A percentile compares a stretch with the other conserved stretches of the same genome.
phyloP scores from a whole-genome alignment of 2,329 filamentous ascomycete genomes.

The Fusarium xyrophilum region DNA sequence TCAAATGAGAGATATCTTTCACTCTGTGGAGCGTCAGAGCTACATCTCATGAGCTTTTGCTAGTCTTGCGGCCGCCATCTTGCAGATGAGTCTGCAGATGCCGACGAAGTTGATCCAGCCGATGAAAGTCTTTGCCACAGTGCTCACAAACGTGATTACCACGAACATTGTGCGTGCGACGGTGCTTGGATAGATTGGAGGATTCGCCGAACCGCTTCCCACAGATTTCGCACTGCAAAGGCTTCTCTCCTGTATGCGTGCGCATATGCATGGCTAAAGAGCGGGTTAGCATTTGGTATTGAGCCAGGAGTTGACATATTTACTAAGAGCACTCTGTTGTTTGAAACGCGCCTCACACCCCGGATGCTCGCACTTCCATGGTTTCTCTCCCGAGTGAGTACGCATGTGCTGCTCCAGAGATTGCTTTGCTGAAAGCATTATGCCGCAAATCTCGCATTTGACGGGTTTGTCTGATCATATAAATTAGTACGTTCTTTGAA shows the following conservation, averaged over 20 bases:
- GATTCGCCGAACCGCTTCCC: conserved; percentile 68
- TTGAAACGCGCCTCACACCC: conserved; percentile 67
- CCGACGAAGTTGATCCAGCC: conserved; percentile 66
- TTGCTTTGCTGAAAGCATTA: conserved; percentile 70
- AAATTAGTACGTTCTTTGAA: conserved; percentile 14
- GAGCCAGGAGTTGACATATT: conserved; percentile 35
- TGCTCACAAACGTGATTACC: conserved; percentile 59
- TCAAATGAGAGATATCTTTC: not conserved
- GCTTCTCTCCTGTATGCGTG: conserved; percentile 71
- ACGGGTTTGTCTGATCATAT: conserved; percentile 63
- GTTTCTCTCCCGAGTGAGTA: conserved; percentile 70
- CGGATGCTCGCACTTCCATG: conserved; percentile 61
- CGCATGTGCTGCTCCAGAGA: conserved; percentile 71
- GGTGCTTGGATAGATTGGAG: conserved; percentile 71
- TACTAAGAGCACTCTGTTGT: conserved; percentile 72
- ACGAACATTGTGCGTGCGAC: conserved; percentile 64
- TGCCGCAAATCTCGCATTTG: conserved; percentile 61
- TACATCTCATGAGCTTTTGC: conserved; percentile 20
- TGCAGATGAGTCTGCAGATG: conserved; percentile 52
- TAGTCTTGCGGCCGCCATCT: conserved; percentile 26
- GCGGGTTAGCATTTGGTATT: conserved; percentile 24
- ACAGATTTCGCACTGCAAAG: conserved; percentile 64
- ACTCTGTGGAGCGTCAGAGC: not conserved
- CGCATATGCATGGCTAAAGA: conserved; percentile 68
- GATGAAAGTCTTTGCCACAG: conserved; percentile 65